Percentiles rank a stretch among this genome's conserved stretches.
Evolutionary conservation across 768 basidiomycete species (phyloP).

Genomic region (Trichaptum fuscoviolaceum): DNA sequence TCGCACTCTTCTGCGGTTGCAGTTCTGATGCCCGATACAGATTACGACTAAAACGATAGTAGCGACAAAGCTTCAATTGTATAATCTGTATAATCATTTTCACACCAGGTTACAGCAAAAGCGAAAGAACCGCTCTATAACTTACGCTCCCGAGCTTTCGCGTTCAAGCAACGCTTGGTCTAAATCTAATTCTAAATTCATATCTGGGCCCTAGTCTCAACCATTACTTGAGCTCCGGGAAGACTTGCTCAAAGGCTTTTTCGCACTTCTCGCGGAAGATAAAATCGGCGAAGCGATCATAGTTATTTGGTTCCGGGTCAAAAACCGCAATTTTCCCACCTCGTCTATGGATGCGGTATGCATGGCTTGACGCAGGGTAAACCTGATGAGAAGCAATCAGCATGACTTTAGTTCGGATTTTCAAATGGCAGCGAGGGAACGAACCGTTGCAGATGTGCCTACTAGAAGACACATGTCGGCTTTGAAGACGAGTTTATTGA

Average conservation of each 20-base stretch:
- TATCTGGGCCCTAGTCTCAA: no score
- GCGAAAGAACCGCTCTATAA: no score
- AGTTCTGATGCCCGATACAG: not conserved
- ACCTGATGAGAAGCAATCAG: slow-evolving; percentile 18
- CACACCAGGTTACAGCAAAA: no score
- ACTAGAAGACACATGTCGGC: slow-evolving; percentile 51
- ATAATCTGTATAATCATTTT: not conserved
- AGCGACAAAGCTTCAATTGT: not conserved
- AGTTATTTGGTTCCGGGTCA: slow-evolving; percentile 27
- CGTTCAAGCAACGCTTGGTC: no score
- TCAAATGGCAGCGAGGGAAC: not conserved
- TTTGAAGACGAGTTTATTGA: slow-evolving; percentile 34
- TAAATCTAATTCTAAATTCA: no score
- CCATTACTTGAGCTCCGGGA: not conserved
- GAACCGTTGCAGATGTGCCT: slow-evolving; percentile 49
- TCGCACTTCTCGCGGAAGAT: slow-evolving; percentile 26
- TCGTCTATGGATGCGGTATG: slow-evolving; percentile 16
- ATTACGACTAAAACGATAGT: not conserved
- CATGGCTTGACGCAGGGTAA: slow-evolving; percentile 28
- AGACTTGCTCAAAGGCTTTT: not conserved
- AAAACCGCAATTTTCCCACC: slow-evolving; percentile 34
- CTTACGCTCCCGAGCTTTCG: no score
- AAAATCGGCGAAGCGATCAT: slow-evolving; percentile 41
- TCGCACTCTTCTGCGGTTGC: not conserved
- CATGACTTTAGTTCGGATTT: not conserved